Evolutionary conservation across 2,329 filamentous ascomycete genomes (phyloP).

Genomic region (Arachnomyces sp.): DNA sequence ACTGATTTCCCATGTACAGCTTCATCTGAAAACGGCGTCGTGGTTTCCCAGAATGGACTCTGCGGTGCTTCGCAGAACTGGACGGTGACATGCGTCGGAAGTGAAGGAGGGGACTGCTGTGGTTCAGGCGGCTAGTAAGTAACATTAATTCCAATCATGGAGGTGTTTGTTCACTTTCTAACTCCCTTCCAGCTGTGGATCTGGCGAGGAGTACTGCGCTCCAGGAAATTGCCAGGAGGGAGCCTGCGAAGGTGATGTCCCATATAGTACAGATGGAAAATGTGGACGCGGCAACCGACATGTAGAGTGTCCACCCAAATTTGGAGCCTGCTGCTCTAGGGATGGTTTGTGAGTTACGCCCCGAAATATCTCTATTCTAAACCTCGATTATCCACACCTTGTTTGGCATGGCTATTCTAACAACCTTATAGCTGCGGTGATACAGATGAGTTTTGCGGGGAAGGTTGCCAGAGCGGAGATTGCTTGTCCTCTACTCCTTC

Average conservation of each 20-base stretch:
- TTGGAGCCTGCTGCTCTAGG: conserved; percentile 5
- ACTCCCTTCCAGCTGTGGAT: conserved; percentile 2
- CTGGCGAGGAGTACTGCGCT: conserved; percentile 2
- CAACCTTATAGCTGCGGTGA: too few species aligned
- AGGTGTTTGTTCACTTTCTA: conserved; percentile 2
- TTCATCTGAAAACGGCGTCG: too few species aligned
- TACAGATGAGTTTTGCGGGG: conserved; percentile 1
- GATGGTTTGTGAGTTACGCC: conserved; percentile 1
- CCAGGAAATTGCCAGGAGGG: too few species aligned
- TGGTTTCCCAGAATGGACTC: neutral
- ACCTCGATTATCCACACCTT: neutral
- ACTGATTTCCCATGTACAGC: too few species aligned
- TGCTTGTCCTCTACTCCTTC: neutral
- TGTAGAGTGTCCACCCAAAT: conserved; percentile 1
- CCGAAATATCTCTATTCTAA: too few species aligned
- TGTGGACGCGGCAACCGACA: conserved; percentile 2
- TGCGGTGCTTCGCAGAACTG: conserved; percentile 1
- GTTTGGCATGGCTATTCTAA: conserved; percentile 1
- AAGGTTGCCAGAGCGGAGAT: conserved; percentile 2
- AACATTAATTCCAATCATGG: neutral
- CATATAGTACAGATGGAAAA: conserved; percentile 6
- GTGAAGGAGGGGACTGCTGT: neutral
- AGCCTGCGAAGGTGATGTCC: too few species aligned
- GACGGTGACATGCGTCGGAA: conserved; percentile 1
- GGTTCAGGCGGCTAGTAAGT: conserved; percentile 1